Base-by-base conservation (phyloP, 345 rosid species). In the Cardamine chenopodiifolia region DNA sequence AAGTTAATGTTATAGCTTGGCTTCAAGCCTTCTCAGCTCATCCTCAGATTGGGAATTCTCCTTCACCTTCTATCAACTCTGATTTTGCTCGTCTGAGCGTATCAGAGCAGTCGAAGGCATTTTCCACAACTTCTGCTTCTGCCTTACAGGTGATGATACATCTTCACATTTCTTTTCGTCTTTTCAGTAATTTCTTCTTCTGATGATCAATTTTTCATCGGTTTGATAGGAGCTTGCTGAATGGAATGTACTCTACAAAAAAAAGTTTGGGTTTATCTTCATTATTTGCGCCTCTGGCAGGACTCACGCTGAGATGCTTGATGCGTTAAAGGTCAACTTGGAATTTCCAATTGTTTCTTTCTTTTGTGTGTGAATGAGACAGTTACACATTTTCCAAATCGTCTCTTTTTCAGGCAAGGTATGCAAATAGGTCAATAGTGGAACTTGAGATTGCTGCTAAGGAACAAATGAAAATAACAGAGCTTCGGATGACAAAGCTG, bases 21-120 rank as follows among this genome's bases (percentile, higher is more conserved):
- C 86, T 95, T 40, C 86, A 92, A 80, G 98, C 97, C 4, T 95
- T 95, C 80, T 73, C 91, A 17, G 89, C 93, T 68, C 97, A 95
- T 79, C 99, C 97, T 78, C 89, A 77, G 88, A 95, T 95, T 55
- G 99, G 96, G 22, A 79, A 74, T 19, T 67, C 89, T 62, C 78
- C 93, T 20, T 52, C 85, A 7, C 62, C 86, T 29, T 75, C 88
- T 4, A 57, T 59, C 9, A 72, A 60, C 40, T 49, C 85, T 3
- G 58, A 85, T 71, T 68, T 83, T 76, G 85, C 89, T 80, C 84
- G 91, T 72, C 83, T 88, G 87, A 90, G 97, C 63, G 85, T 80
- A 56, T 85, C 88, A 66, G 98, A 94, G 82, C 97, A 94, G 75
- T 85, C 98, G 15, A 85, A 89, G 14, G 98, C 97, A 71, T 71